Conservation (phyloP, 2,329 filamentous ascomycete species). For the Huntiella abstrusa region DNA sequence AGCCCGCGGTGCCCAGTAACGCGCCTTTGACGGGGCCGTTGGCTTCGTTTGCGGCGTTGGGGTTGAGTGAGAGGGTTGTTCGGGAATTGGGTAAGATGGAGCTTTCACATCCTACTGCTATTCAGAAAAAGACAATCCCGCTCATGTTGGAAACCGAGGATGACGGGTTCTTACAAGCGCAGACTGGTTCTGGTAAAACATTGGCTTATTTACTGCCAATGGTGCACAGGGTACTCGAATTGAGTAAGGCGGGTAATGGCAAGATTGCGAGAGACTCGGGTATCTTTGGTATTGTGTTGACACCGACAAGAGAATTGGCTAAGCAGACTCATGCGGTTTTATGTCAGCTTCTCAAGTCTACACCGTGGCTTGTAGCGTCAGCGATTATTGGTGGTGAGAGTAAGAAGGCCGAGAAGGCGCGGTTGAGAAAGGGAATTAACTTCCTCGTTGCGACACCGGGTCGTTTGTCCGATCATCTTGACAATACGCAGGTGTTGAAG, state of each 20-base stretch:
- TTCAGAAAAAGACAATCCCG: slow-evolving; percentile 76
- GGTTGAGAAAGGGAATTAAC: slow-evolving; percentile 82
- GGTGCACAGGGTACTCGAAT: slow-evolving; percentile 65
- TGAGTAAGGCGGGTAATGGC: slow-evolving; percentile 35
- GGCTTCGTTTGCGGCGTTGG: slow-evolving; percentile 70
- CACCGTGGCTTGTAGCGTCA: slow-evolving; percentile 84
- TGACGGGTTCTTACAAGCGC: slow-evolving; percentile 90
- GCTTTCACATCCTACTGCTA: slow-evolving; percentile 79
- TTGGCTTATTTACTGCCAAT: slow-evolving; percentile 88
- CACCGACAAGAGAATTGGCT: slow-evolving; percentile 82
- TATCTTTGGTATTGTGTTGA: slow-evolving; percentile 82
- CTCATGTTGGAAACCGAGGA: slow-evolving; percentile 62
- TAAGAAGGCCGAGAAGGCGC: slow-evolving; percentile 72
- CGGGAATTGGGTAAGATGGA: slow-evolving; percentile 72
- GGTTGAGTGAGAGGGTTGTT: slow-evolving; percentile 62
- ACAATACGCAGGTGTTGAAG: slow-evolving; percentile 77
- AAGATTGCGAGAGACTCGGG: slow-evolving; percentile 68
- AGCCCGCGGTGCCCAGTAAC: slow-evolving; percentile 60
- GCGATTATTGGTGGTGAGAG: slow-evolving; percentile 56
- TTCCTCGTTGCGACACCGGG: slow-evolving; percentile 91
- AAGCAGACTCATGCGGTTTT: slow-evolving; percentile 83
- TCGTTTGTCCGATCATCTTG: slow-evolving; percentile 73
- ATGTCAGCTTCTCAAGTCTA: slow-evolving; percentile 68
- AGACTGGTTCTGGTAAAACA: slow-evolving; percentile 95
- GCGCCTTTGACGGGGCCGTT: slow-evolving; percentile 71